These are phyloP conservation scores for Soucietia sequanensis DNA, from an alignment of 805 yeast species.

Conservation along the genomic window DNA sequence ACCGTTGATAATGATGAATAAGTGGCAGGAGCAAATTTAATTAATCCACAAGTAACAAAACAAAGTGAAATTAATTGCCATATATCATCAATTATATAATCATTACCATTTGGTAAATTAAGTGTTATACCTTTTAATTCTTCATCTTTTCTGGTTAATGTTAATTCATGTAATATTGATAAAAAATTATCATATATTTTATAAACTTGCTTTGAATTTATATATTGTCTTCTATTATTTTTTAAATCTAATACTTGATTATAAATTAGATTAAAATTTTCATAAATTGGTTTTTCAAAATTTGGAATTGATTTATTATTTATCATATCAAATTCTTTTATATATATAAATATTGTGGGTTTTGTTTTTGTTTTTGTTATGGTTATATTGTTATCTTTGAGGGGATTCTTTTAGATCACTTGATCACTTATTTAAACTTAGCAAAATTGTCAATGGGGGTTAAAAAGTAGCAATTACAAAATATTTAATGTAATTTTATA, in stretches of 20 bases:
- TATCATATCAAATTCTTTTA: no score
- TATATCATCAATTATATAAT: constrained; percentile 78
- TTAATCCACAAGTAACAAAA: constrained; percentile 88
- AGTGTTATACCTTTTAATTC: constrained; percentile 37
- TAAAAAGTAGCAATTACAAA: no score
- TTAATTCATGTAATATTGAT: constrained; percentile 50
- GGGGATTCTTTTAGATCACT: no score
- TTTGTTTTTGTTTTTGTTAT: no score
- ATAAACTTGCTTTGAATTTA: constrained; percentile 68
- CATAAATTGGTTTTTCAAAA: constrained; percentile 34
- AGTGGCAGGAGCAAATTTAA: constrained; percentile 89
- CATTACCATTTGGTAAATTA: constrained; percentile 54
- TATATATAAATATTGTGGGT: no score
- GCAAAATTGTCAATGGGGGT: no score
- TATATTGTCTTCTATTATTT: constrained; percentile 61
- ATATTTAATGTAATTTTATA: no score
- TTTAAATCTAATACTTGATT: constrained; percentile 39
- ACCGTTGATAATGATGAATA: constrained; percentile 88
- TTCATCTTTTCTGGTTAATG: constrained; percentile 50
- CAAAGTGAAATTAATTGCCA: constrained; percentile 85
- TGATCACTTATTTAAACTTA: no score
- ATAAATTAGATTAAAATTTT: constrained; percentile 25
- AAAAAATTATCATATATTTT: constrained; percentile 58
- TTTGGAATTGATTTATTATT: constrained; percentile 23
- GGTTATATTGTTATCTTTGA: no score